Evolutionary conservation across 805 yeast species (phyloP).

Genomic region (Starmerella cellae): DNA sequence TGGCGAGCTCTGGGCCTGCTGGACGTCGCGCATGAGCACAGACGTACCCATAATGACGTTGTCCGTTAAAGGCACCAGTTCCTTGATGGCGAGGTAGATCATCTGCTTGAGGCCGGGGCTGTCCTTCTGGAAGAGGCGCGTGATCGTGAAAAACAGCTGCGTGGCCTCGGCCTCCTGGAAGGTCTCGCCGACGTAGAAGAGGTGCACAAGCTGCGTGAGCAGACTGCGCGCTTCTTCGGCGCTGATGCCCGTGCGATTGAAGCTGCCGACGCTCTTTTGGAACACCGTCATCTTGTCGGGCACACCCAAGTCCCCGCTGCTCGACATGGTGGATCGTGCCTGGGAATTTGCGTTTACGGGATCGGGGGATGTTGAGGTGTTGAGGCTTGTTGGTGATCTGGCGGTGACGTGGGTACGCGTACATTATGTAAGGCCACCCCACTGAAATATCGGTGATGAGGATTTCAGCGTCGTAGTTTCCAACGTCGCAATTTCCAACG

Average conservation of each 20-base stretch:
- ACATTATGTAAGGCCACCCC: neutral
- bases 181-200: conserved; percentile 72
- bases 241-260: conserved; percentile 81
- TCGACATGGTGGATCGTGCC: neutral
- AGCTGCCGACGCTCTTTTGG: conserved; percentile 86
- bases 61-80: conserved; percentile 67
- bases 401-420: neutral
- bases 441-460: neutral
- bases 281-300: conserved; percentile 96
- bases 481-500: too few species aligned
- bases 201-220: conserved; percentile 68
- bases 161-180: conserved; percentile 87
- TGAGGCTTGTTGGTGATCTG: neutral
- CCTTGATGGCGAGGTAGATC: conserved; percentile 89
- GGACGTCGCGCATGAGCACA: conserved; percentile 95
- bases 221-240: conserved; percentile 75
- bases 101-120: conserved; percentile 77
- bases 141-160: conserved; percentile 79
- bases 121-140: conserved; percentile 87
- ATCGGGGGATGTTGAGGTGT: neutral
- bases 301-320: conserved; percentile 40
- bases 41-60: conserved; percentile 96
- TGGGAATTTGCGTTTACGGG: neutral
- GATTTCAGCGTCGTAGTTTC: too few species aligned
- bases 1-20: conserved; percentile 40